Percentiles rank a stretch among this genome's conserved stretches.
Evolutionary conservation across 768 basidiomycete species (phyloP).

Genomic region (Panus rudis): DNA sequence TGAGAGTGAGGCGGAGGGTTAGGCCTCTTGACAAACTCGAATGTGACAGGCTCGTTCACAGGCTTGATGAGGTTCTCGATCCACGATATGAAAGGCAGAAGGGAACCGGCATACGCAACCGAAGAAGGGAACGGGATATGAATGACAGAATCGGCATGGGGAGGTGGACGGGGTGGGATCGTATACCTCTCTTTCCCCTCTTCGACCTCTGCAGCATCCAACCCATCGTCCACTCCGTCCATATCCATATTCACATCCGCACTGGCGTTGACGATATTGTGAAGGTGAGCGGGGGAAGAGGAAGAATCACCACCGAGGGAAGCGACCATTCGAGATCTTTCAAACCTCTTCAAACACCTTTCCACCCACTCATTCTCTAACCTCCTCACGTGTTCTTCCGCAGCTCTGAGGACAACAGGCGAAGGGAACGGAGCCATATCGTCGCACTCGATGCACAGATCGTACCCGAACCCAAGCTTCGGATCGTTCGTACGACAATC

Average conservation of each 20-base stretch:
- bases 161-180: slow-evolving; percentile 60
- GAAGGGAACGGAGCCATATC: slow-evolving; percentile 73
- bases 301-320: too few species aligned
- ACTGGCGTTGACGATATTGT: slow-evolving; percentile 13
- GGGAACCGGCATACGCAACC: slow-evolving; percentile 41
- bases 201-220: slow-evolving; percentile 16
- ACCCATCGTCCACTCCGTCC: slow-evolving; percentile 10
- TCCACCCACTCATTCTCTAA: slow-evolving; percentile 65
- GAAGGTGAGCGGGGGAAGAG: too few species aligned
- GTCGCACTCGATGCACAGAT: slow-evolving; percentile 85
- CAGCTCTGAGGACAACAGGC: slow-evolving; percentile 57
- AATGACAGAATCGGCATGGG: slow-evolving; percentile 63
- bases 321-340: too few species aligned
- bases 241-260: slow-evolving; percentile 5
- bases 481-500: slow-evolving; percentile 39
- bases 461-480: slow-evolving; percentile 56
- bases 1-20: slow-evolving; percentile 15
- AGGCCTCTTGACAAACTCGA: slow-evolving; percentile 7
- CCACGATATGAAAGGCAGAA: slow-evolving; percentile 62
- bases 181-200: too few species aligned
- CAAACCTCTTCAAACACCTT: slow-evolving; percentile 24
- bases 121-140: slow-evolving; percentile 74
- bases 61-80: slow-evolving; percentile 61
- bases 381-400: slow-evolving; percentile 65
- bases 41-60: slow-evolving; percentile 18